These are phyloP conservation scores for Ilyonectria sp. DNA, from an alignment of 2,329 filamentous ascomycete species.

Conservation along the genomic window DNA sequence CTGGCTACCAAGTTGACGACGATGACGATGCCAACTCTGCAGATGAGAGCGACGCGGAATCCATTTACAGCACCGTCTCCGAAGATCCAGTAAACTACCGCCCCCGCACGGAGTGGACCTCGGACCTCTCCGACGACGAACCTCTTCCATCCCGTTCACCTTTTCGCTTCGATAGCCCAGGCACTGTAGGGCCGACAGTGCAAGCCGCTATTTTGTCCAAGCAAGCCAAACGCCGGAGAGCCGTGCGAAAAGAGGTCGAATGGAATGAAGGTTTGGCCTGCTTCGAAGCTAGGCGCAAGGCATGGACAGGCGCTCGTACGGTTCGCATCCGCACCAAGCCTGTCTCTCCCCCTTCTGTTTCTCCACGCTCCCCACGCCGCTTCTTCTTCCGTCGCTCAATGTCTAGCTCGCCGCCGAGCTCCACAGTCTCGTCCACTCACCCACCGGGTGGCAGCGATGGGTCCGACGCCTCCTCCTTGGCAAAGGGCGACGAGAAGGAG, in stretches of 20 bases:
- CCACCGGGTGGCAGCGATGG: constrained; percentile 49
- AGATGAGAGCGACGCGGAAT: constrained; percentile 56
- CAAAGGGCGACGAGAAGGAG: constrained; percentile 55
- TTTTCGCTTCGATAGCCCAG: constrained; percentile 67
- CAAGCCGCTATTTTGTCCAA: constrained; percentile 62
- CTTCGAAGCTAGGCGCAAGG: constrained; percentile 83
- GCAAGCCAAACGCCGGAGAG: constrained; percentile 70
- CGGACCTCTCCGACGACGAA: constrained; percentile 68
- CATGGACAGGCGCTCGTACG: constrained; percentile 85
- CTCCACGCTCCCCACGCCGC: constrained; percentile 63
- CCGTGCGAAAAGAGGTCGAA: constrained; percentile 73
- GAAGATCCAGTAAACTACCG: constrained; percentile 68
- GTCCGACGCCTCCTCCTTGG: constrained; percentile 59
- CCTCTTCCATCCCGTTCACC: constrained; percentile 58
- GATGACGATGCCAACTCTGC: constrained; percentile 59
- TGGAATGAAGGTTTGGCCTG: constrained; percentile 90
- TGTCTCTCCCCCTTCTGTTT: constrained; percentile 57
- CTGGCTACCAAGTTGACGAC: constrained; percentile 56
- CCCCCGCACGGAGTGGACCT: constrained; percentile 69
- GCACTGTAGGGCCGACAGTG: constrained; percentile 61
- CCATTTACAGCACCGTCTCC: constrained; percentile 71
- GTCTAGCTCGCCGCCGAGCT: constrained; percentile 57
- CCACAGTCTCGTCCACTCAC: constrained; percentile 41
- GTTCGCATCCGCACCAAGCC: constrained; percentile 68
- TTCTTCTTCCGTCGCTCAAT: constrained; percentile 66